These are phyloP conservation scores for Colletotrichum gigasporum DNA, from an alignment of 2,329 filamentous ascomycete species.

Conservation along the genomic window DNA sequence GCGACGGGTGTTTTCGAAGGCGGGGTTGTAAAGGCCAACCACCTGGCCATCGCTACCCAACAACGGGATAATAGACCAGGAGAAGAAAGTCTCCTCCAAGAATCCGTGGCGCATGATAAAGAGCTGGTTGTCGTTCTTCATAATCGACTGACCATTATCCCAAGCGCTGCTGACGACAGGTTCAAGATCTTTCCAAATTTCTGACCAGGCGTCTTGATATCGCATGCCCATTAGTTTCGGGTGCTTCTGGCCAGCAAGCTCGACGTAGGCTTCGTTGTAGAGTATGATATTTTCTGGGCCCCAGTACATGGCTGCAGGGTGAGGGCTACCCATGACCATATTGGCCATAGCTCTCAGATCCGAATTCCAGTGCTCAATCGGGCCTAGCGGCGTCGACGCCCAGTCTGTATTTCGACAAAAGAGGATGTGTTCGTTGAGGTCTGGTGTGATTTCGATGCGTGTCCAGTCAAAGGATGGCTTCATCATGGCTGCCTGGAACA, in stretches of 20 bases:
- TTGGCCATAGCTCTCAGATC: conserved; percentile 83
- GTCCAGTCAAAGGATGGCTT: conserved; percentile 83
- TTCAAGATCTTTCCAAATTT: conserved; percentile 78
- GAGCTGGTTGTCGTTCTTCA: conserved; percentile 84
- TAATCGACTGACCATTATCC: conserved; percentile 78
- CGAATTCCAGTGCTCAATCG: conserved; percentile 77
- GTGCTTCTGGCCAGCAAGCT: conserved; percentile 80
- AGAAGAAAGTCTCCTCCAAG: conserved; percentile 84
- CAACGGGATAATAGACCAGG: conserved; percentile 83
- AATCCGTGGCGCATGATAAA: conserved; percentile 76
- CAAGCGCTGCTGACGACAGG: conserved; percentile 75
- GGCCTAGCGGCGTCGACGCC: conserved; percentile 76
- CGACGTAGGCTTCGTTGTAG: conserved; percentile 79
- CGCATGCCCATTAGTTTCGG: conserved; percentile 77
- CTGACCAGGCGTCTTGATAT: conserved; percentile 75
- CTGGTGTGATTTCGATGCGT: conserved; percentile 69
- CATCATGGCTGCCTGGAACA: conserved; percentile 46
- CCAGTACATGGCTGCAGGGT: conserved; percentile 84
- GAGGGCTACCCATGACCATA: conserved; percentile 81
- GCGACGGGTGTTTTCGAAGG: conserved; percentile 82
- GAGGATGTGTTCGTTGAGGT: conserved; percentile 75
- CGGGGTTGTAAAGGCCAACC: conserved; percentile 80
- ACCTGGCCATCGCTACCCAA: conserved; percentile 79
- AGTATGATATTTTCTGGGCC: conserved; percentile 73
- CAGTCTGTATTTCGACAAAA: conserved; percentile 79